These are phyloP conservation scores for Colletotrichum agaves DNA, from an alignment of 2,329 filamentous ascomycete genomes.

Conservation along the genomic window DNA sequence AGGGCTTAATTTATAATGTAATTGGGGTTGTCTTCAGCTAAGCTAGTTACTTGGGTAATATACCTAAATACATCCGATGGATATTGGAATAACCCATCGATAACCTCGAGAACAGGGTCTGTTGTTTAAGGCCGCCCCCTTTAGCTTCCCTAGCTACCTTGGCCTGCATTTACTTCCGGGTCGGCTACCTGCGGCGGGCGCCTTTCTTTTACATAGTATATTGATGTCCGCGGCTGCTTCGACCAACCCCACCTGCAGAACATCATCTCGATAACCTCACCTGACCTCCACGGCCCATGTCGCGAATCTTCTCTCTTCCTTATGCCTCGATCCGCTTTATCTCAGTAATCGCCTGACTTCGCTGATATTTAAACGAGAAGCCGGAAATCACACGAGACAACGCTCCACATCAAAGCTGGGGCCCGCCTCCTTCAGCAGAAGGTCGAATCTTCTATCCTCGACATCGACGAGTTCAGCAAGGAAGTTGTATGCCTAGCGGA, in stretches of 20 bases:
- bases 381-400: background rate
- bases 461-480: background rate
- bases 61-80: too few species aligned
- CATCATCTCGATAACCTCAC: background rate
- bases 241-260: constrained; percentile 1
- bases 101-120: too few species aligned
- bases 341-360: too few species aligned
- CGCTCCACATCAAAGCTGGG: background rate
- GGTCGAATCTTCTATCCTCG: background rate
- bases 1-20: too few species aligned
- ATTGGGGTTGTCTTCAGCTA: too few species aligned
- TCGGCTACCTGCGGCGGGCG: background rate
- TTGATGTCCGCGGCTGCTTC: background rate
- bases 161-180: background rate
- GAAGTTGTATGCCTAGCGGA: background rate
- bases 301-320: background rate
- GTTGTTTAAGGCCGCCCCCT: background rate
- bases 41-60: too few species aligned
- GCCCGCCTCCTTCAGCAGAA: background rate
- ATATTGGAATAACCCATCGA: too few species aligned
- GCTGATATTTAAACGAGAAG: background rate
- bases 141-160: background rate
- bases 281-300: background rate
- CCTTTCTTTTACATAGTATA: background rate
- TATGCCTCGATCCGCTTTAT: background rate